phyloP scores from a whole-genome alignment of 208 protist species.

The Leishmania turanica region DNA sequence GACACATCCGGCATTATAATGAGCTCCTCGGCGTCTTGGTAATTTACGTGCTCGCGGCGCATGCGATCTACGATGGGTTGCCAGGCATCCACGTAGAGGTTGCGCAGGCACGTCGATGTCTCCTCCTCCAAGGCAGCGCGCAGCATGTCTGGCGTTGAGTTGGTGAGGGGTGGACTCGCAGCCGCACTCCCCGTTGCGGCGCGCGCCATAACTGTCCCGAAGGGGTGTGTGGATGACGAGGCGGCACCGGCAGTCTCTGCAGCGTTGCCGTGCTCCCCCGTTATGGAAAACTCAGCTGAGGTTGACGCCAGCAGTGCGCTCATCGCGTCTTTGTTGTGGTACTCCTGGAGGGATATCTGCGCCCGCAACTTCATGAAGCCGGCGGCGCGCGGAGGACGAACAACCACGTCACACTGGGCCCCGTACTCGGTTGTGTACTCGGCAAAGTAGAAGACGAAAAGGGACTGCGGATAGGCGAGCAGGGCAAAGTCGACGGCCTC shows the following conservation, averaged over 20 bases:
- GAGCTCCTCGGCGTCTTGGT: constrained; percentile 59
- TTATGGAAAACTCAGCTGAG: constrained; percentile 18
- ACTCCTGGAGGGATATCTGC: constrained; percentile 65
- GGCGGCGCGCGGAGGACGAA: constrained; percentile 58
- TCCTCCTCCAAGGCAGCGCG: constrained; percentile 40
- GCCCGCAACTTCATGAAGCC: constrained; percentile 65
- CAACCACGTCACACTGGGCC: constrained; percentile 63
- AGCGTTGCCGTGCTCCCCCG: not conserved
- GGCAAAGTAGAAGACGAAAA: constrained; percentile 91
- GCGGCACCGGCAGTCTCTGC: constrained; percentile 4
- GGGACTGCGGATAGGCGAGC: constrained; percentile 61
- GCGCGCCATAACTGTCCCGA: constrained; percentile 22
- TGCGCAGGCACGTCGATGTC: constrained; percentile 37
- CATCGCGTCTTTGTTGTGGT: constrained; percentile 41
- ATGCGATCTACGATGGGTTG: constrained; percentile 54
- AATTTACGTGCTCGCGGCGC: constrained; percentile 32
- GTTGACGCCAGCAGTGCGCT: constrained; percentile 16
- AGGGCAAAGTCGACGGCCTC: constrained; percentile 84
- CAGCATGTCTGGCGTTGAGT: constrained; percentile 13
- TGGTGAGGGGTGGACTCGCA: constrained; percentile 8
- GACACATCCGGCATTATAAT: constrained; percentile 81
- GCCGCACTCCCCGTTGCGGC: constrained; percentile 6
- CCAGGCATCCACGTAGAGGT: constrained; percentile 86
- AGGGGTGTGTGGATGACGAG: constrained; percentile 16
- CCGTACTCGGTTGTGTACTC: constrained; percentile 79